Evolutionary conservation across 441 rosid species (phyloP), one percentile per base, ranked within the genome.

Genomic region (Brassica hybrid): DNA sequence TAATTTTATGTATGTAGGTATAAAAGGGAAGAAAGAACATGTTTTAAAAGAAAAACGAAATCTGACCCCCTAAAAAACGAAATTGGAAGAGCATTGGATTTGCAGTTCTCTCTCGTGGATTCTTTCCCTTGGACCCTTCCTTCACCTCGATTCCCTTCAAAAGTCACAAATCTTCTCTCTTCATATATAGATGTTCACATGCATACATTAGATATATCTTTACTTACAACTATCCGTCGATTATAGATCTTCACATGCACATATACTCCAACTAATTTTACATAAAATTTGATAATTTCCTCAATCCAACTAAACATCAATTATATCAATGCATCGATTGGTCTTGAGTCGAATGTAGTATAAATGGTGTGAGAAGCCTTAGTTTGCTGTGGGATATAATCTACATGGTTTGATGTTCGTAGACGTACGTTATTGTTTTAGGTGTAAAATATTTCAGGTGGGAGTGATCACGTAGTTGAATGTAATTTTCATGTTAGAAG

Each of bases 121-220:
- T 76, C 80, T 80, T 88, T 85, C 86, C 43, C 73, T 87, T 93
- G 98, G 94, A 93, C 71, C 75, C 76, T 86, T 93, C 89, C 77
- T 75, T 38, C 76, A 74, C 80, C 84, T 83, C 74, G 90, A 88
- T 86, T 77, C 96, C 82, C 85, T 74, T 11, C 82, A 68, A 73
- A 69, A 61, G 64, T 71, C 65, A 73, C 41, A 73, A 30, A 66
- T 62, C 75, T 62, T 27, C 27, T 56, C 61, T 18, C 61, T 71
- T 72, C 64, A 52, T 54, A 60, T 48, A 63, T 50, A 71, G 69
- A 81, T 73, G 82, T 73, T 71, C 80, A 70, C 78, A 72, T 76
- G 56, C 56, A 45, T 62, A 67, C 65, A 56, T 23, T 64, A 43
- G 13, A 67, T 67, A 64, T 69, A 59, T 16, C 58, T 7, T 52